Percentiles rank a stretch among this genome's conserved stretches.
These are phyloP conservation scores for Hypoxylon intermedium DNA, from an alignment of 495 filamentous ascomycete species.

Conservation along the genomic window DNA sequence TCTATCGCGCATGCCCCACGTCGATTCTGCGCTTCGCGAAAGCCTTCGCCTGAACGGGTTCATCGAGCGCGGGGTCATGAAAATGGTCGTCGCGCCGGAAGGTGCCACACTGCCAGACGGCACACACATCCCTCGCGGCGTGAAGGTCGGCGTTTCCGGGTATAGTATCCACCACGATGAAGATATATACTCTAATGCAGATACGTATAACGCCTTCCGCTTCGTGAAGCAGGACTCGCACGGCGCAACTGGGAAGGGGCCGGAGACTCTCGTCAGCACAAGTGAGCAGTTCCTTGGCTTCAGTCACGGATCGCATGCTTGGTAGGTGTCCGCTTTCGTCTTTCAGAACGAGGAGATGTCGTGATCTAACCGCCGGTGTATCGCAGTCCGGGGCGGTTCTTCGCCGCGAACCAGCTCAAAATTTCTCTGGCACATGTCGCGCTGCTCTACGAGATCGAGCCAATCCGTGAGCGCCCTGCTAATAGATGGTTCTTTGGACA, in stretches of 20 bases:
- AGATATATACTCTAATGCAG: conserved; percentile 45
- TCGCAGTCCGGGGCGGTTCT: conserved; percentile 49
- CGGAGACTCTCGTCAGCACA: conserved; percentile 42
- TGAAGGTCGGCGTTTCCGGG: conserved; percentile 48
- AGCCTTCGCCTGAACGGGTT: conserved; percentile 52
- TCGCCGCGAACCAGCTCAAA: conserved; percentile 53
- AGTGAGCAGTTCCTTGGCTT: conserved; percentile 47
- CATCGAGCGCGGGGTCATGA: conserved; percentile 48
- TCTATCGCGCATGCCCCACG: conserved; percentile 43
- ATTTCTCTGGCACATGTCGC: conserved; percentile 50
- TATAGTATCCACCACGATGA: conserved; percentile 50
- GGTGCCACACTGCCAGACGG: conserved; percentile 49
- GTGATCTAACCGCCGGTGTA: neutral
- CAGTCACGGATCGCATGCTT: conserved; percentile 50
- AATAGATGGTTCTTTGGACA: conserved; percentile 43
- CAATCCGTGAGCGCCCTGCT: conserved; percentile 38
- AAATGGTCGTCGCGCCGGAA: conserved; percentile 48
- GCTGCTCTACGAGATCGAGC: conserved; percentile 50
- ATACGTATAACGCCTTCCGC: conserved; percentile 49
- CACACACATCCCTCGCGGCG: conserved; percentile 43
- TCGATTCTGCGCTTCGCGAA: conserved; percentile 52
- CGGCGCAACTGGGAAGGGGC: conserved; percentile 13
- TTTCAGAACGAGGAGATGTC: neutral
- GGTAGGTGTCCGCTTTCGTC: conserved; percentile 30
- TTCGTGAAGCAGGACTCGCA: conserved; percentile 31